phyloP scores from a whole-genome alignment of 78 protist genomes.

The Polysphondylium violaceum region DNA sequence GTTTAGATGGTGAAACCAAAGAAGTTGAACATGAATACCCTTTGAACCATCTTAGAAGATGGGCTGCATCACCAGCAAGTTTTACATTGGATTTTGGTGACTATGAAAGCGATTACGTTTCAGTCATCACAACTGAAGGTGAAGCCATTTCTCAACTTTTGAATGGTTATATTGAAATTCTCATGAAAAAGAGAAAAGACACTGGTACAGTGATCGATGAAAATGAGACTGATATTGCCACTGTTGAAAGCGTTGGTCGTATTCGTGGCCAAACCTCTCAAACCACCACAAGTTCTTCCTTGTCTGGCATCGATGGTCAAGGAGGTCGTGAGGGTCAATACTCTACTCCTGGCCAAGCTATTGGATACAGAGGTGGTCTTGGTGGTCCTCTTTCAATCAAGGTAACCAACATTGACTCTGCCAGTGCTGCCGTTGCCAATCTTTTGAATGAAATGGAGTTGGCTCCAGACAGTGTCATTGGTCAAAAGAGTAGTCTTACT shows the following conservation, averaged over 20 bases:
- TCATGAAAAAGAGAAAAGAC: conserved; percentile 87
- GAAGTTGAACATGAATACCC: conserved; percentile 84
- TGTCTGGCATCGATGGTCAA: conserved; percentile 51
- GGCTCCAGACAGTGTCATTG: conserved; percentile 68
- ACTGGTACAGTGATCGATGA: conserved; percentile 65
- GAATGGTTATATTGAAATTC: conserved; percentile 91
- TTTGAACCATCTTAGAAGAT: conserved; percentile 83
- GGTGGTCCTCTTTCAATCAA: conserved; percentile 79
- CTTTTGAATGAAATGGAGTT: conserved; percentile 73
- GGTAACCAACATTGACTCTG: conserved; percentile 64
- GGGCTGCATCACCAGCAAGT: conserved; percentile 92
- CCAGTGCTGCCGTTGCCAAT: conserved; percentile 72
- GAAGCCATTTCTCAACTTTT: conserved; percentile 87
- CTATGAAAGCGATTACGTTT: conserved; percentile 78
- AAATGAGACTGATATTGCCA: conserved; percentile 78
- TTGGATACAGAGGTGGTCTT: conserved; percentile 76
- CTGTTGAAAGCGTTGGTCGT: conserved; percentile 73
- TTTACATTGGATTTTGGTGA: conserved; percentile 94
- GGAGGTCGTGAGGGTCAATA: conserved; percentile 82
- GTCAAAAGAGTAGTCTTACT: conserved; percentile 64
- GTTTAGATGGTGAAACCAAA: conserved; percentile 87
- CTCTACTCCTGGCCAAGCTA: conserved; percentile 48
- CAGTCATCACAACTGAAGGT: conserved; percentile 89
- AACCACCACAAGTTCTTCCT: conserved; percentile 56
- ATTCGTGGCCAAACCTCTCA: conserved; percentile 77